Evolutionary conservation across 129 eudicot genomes (phyloP).

Genomic region (Silybum marianum): DNA sequence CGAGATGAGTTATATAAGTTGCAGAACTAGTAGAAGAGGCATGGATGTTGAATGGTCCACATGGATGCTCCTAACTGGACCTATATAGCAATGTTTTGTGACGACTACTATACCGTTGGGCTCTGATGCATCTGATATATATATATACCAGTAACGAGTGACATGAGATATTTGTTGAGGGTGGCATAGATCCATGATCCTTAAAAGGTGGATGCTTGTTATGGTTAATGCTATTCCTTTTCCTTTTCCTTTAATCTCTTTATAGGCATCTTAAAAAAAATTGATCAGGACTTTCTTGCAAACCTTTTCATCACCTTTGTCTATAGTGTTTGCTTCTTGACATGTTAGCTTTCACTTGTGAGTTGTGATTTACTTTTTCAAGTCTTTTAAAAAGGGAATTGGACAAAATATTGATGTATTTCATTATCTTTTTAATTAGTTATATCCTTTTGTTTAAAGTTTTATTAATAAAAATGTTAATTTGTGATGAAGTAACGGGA

Average conservation of each 20-base stretch:
- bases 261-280: constrained; percentile 25
- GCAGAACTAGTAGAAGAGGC: background rate
- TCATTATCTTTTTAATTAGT: background rate
- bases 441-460: background rate
- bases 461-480: background rate
- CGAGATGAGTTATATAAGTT: background rate
- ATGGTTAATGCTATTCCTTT: constrained; percentile 29
- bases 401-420: background rate
- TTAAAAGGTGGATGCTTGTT: constrained; percentile 28
- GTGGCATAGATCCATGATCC: constrained; percentile 34
- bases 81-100: constrained; percentile 5
- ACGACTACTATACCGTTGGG: background rate
- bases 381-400: background rate
- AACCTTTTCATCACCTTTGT: constrained; percentile 23
- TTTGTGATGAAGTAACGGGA: background rate
- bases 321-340: constrained; percentile 27
- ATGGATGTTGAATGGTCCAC: background rate
- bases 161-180: constrained; percentile 22
- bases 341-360: constrained; percentile 25
- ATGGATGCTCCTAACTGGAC: constrained; percentile 9
- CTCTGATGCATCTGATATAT: background rate
- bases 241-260: constrained; percentile 22
- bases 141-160: background rate
- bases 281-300: constrained; percentile 24
- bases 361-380: constrained; percentile 10